phyloP scores from a whole-genome alignment of 345 rosid genomes.

The Anacardium occidentale region DNA sequence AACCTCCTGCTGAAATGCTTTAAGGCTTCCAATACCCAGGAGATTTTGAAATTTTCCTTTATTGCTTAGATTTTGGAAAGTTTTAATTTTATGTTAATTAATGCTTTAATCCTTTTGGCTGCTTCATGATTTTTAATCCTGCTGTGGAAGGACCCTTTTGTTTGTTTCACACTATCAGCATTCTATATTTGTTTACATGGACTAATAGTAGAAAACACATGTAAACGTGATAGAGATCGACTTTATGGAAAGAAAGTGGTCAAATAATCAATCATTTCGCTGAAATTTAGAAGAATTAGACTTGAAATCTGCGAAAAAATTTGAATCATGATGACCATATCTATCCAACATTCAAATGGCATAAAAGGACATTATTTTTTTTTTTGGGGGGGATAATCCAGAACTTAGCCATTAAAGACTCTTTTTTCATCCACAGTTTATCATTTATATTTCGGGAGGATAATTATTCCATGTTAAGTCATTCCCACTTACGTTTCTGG shows the following conservation, averaged over 20 bases:
- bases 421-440: no score
- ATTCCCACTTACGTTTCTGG: no score
- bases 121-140: background rate
- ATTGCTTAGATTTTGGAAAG: background rate
- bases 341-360: background rate
- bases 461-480: no score
- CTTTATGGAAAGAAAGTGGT: background rate
- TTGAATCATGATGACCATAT: constrained; percentile 5
- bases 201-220: background rate
- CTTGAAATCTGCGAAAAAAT: background rate
- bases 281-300: background rate
- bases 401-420: no score
- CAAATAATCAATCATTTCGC: background rate
- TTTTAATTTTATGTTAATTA: background rate
- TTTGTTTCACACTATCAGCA: background rate
- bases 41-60: background rate
- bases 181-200: background rate
- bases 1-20: no score
- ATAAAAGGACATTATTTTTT: constrained; percentile 6
- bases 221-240: constrained; percentile 2
- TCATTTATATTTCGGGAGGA: no score
- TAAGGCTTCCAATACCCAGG: no score
- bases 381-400: no score
- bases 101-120: background rate
- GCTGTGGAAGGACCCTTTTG: constrained; percentile 2